Conservation (phyloP, 768 basidiomycete genomes). For the Mycena rebaudengoi region DNA sequence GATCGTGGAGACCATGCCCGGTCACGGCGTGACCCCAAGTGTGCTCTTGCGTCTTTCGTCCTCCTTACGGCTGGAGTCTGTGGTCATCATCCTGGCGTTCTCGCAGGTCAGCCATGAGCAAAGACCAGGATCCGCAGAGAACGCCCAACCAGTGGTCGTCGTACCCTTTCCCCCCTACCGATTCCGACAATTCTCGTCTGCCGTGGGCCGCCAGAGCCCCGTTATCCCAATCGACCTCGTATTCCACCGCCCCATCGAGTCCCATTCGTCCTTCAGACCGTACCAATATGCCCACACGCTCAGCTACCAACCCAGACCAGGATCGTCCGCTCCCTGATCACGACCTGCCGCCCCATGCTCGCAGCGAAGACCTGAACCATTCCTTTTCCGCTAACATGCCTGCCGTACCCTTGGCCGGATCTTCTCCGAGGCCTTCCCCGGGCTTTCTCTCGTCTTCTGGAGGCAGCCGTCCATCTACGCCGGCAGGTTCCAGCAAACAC, state of each 20-base stretch:
- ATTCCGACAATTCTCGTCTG: background rate
- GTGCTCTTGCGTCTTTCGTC: background rate
- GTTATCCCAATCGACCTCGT: background rate
- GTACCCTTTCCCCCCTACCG: background rate
- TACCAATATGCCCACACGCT: slow-evolving; percentile 7
- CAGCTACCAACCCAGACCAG: slow-evolving; percentile 10
- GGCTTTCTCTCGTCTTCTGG: slow-evolving; percentile 36
- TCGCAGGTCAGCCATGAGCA: slow-evolving; percentile 20
- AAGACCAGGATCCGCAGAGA: slow-evolving; percentile 21
- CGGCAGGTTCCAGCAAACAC: slow-evolving; percentile 57
- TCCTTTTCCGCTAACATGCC: slow-evolving; percentile 36
- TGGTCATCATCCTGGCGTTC: slow-evolving; percentile 5
- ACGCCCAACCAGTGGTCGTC: slow-evolving; percentile 6
- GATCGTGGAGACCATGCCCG: background rate
- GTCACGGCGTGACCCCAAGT: background rate
- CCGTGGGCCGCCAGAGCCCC: background rate
- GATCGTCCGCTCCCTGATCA: slow-evolving; percentile 1
- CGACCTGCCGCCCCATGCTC: slow-evolving; percentile 55
- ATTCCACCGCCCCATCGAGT: slow-evolving; percentile 14
- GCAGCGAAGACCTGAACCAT: slow-evolving; percentile 80
- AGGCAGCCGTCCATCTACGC: slow-evolving; percentile 66
- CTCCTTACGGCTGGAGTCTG: background rate
- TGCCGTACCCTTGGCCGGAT: slow-evolving; percentile 26
- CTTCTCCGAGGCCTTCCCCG: slow-evolving; percentile 30
- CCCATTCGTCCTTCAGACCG: slow-evolving; percentile 17